Evolutionary conservation across 257 asterid species (phyloP).

Genomic region (Penstemon davidsonii): DNA sequence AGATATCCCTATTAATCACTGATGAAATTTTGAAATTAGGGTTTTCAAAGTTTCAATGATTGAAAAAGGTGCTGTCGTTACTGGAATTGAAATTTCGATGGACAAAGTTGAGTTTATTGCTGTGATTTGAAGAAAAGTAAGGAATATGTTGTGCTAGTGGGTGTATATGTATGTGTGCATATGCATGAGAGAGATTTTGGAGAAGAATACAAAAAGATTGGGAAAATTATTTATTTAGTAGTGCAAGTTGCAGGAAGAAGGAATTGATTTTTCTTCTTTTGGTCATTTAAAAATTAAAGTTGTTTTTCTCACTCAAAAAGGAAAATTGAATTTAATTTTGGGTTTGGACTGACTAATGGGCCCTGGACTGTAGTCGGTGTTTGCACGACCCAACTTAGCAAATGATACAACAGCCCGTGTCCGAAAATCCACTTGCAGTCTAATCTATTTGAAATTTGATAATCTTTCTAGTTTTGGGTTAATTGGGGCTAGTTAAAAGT

Average conservation of each 20-base stretch:
- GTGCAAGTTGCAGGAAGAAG: not conserved
- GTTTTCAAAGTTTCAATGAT: conserved; percentile 30
- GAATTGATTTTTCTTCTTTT: not conserved
- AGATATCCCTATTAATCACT: conserved; percentile 20
- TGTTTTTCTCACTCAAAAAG: no score
- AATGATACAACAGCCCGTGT: no score
- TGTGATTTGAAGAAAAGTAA: conserved; percentile 51
- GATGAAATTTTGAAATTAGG: conserved; percentile 30
- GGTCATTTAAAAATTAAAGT: no score
- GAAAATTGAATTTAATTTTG: not conserved
- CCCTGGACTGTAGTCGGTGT: conserved; percentile 10
- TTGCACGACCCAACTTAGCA: not conserved
- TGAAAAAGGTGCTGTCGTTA: conserved; percentile 14
- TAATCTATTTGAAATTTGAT: no score
- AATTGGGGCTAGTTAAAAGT: no score
- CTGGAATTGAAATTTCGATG: conserved; percentile 31
- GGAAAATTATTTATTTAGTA: not conserved
- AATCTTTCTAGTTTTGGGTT: no score
- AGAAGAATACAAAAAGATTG: conserved; percentile 2
- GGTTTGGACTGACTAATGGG: not conserved
- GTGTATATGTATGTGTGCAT: not conserved
- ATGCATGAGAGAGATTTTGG: conserved; percentile 20
- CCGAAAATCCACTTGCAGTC: no score
- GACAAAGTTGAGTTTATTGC: conserved; percentile 29
- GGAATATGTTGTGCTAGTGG: conserved; percentile 31